Evolutionary conservation across 1,139 yeast species (phyloP).

Genomic region (Hemisphaericaspora xylanilytica): DNA sequence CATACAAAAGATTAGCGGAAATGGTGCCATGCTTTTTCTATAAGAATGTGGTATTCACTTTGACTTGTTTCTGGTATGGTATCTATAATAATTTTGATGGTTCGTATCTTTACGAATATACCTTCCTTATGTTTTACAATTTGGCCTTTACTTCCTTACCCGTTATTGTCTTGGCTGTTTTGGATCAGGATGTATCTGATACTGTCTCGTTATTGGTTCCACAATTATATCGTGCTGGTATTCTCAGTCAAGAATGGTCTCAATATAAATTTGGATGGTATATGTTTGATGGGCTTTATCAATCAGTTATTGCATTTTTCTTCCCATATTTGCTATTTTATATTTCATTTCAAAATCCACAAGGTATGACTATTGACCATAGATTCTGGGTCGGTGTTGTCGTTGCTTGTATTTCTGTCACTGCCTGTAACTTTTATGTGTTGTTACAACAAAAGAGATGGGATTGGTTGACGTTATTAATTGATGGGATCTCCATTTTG

Average conservation of each 20-base stretch:
- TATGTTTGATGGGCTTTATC: conserved; percentile 60
- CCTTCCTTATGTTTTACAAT: conserved; percentile 62
- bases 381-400: conserved; percentile 58
- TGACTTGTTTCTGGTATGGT: conserved; percentile 63
- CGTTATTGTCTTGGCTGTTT: conserved; percentile 55
- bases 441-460: conserved; percentile 56
- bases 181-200: conserved; percentile 63
- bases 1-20: conserved; percentile 59
- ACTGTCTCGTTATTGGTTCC: conserved; percentile 57
- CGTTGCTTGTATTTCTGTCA: conserved; percentile 47
- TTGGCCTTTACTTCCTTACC: conserved; percentile 66
- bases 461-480: conserved; percentile 57
- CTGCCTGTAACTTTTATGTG: conserved; percentile 54
- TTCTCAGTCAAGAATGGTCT: conserved; percentile 52
- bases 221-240: conserved; percentile 56
- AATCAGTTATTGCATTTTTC: conserved; percentile 54
- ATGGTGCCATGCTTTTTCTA: conserved; percentile 67
- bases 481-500: conserved; percentile 48
- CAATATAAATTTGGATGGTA: conserved; percentile 52
- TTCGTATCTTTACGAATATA: conserved; percentile 58
- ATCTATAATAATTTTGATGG: conserved; percentile 59
- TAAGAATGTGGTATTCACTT: conserved; percentile 58
- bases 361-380: conserved; percentile 54
- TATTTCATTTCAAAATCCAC: conserved; percentile 43
- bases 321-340: conserved; percentile 53